Percentiles rank a stretch among this genome's conserved stretches.
phyloP scores from a whole-genome alignment of 768 basidiomycete species.

The Cystofilobasidium bisporidii region DNA sequence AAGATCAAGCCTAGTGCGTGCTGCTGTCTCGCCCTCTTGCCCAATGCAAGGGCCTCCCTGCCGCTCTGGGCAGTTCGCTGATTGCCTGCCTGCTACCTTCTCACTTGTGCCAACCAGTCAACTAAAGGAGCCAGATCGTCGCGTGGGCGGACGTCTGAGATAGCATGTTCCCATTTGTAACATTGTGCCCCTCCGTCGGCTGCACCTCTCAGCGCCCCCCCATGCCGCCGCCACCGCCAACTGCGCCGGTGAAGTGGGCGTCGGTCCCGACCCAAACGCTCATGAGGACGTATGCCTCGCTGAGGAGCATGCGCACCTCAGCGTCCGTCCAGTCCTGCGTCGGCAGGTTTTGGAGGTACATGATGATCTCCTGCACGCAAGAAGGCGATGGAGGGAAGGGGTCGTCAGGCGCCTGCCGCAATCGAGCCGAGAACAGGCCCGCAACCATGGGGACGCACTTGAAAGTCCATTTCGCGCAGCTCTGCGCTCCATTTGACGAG shows the following conservation, averaged over 20 bases:
- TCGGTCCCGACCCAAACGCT: slow-evolving; percentile 39
- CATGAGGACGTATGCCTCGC: slow-evolving; percentile 75
- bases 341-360: slow-evolving; percentile 60
- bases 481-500: slow-evolving; percentile 91
- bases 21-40: background rate
- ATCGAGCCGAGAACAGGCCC: slow-evolving; percentile 2
- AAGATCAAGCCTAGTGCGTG: slow-evolving; percentile 94
- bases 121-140: background rate
- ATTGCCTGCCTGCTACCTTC: background rate
- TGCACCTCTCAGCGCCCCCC: slow-evolving; percentile 4
- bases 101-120: no score
- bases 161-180: background rate
- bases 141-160: background rate
- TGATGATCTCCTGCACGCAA: slow-evolving; percentile 75
- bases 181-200: background rate
- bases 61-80: background rate
- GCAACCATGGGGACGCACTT: slow-evolving; percentile 49
- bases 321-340: slow-evolving; percentile 85
- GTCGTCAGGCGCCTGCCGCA: background rate
- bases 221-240: slow-evolving; percentile 20
- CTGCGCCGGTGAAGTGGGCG: slow-evolving; percentile 22
- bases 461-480: slow-evolving; percentile 93
- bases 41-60: background rate
- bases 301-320: slow-evolving; percentile 87
- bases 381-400: slow-evolving; percentile 9